Evolutionary conservation across 768 basidiomycete genomes (phyloP), one percentile per base, ranked within the genome.

Genomic region (Leccinum aurantiacum): DNA sequence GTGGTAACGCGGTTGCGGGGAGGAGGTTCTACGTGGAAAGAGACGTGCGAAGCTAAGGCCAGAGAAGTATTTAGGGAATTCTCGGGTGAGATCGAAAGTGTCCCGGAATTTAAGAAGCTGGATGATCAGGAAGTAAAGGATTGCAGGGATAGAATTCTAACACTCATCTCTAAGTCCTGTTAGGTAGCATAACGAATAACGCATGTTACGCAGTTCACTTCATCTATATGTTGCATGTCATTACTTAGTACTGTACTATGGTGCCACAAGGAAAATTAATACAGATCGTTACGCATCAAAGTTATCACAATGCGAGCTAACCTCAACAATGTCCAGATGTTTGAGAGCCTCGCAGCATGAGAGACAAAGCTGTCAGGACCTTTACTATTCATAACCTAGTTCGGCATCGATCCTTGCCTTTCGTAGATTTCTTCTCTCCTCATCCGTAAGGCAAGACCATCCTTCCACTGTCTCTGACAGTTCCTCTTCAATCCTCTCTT

Each of bases 401-500:
- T 90, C 89, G 60, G 77, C 78, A 49, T 87, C 84, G 67, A 83
- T 77, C 73, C 90, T 90, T 11, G 79, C 80, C 62, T 79, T 81
- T 68, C 82, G 80, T 69, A 89, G 70, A 55, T 76, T 76, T 63
- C 75, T 82, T 72, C 85, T 72, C 63, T 83, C 79, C 22, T 76
- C 73, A 51, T 75, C 75, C 11, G 66, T 64, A 54, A 74, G 69
- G 35, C 73, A 69, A 35, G 80, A 79, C 75, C 88, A 83, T 17
- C 89, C 90, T 11, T 89, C 89, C 3, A 89, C 76, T 47, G 78
- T 84, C 62, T 92, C 90, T 25, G 88, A 78, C 59, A 92, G 73
- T 74, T 93, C 90, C 71, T 89, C 84, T 69, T 91, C 90, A 82
- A 91, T 91, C 66, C 80, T 82, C 71, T 92, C 90, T 73, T 92